Evolutionary conservation across 1,284 basidiomycete genomes (phyloP).

Genomic region (Gomphus sp.): DNA sequence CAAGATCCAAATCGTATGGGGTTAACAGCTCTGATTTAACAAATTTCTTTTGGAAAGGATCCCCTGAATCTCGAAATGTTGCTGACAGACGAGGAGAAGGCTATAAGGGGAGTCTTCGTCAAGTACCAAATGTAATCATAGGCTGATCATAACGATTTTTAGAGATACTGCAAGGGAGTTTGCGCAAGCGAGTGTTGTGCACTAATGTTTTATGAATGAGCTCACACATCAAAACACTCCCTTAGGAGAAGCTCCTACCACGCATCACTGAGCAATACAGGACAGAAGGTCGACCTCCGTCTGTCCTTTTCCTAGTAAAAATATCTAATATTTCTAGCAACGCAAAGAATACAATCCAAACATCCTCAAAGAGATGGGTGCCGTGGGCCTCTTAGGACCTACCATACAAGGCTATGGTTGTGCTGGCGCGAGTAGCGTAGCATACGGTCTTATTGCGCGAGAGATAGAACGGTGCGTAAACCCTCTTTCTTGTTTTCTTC

Average conservation of each 20-base stretch:
- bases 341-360: slow-evolving; percentile 65
- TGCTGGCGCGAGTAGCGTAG: slow-evolving; percentile 86
- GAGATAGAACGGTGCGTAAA: slow-evolving; percentile 75
- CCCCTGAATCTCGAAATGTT: slow-evolving; percentile 68
- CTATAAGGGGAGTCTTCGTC: slow-evolving; percentile 58
- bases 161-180: slow-evolving; percentile 82
- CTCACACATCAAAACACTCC: slow-evolving; percentile 8
- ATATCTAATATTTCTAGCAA: background rate
- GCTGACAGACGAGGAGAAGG: slow-evolving; percentile 85
- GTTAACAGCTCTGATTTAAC: background rate
- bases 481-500: background rate
- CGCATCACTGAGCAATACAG: slow-evolving; percentile 83
- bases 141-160: slow-evolving; percentile 4
- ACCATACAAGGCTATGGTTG: slow-evolving; percentile 94
- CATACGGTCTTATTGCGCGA: slow-evolving; percentile 89
- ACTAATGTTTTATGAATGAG: background rate
- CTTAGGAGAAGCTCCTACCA: slow-evolving; percentile 72
- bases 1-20: slow-evolving; percentile 15
- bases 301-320: background rate
- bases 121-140: slow-evolving; percentile 1
- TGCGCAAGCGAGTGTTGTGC: slow-evolving; percentile 51
- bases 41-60: slow-evolving; percentile 39
- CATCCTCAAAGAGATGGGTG: slow-evolving; percentile 88
- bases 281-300: slow-evolving; percentile 59
- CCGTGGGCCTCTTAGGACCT: slow-evolving; percentile 82